Evolutionary conservation across 2,329 filamentous ascomycete species (phyloP), one percentile per base, ranked within the genome.

Genomic region (Leptodontidium sp.): DNA sequence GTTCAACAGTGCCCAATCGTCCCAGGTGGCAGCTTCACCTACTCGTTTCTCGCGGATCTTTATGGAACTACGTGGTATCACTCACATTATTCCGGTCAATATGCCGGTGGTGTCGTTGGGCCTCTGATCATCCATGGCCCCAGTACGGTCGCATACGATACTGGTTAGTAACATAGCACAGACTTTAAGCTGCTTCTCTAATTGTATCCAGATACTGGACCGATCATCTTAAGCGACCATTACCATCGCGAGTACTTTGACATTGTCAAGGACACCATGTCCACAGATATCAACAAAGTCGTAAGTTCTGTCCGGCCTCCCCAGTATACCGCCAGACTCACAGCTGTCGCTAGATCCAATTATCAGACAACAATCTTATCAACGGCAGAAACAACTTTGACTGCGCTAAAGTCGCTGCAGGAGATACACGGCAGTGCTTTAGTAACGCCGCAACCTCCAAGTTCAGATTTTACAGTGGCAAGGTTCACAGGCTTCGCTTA

Each of bases 1-100:
- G 78, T 87, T 24, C 83, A 83, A 6, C 90, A 93, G 77, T 93
- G 91, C 71, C 90, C 91, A 2, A 88, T 92, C 68, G 80, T 86
- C 0, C 84, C 86, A 0, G 86, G 74, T 9, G 40, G 65, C 21
- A 73, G 71, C 15, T 77, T 78, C 59, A 75, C 72, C 21, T 78
- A 79, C 50, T 67, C 61, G 3, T 78, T 78, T 67, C 65, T 71
- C 40, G 76, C 76, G 12, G 68, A 71, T 49, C 67, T 75, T 7
- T 78, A 88, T 76, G 86, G 65, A 2, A 64, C 50, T 26, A 67
- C 38, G 26, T 66, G 68, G 68, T 90, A 90, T 65, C 89, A 91
- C 75, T 87, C 85, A 1, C 88, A 91, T 75, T 87, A 86, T 72
- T 81, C 80, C 43, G 76, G 78, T 38, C 82, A 84, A 72, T 82